Evolutionary conservation across 2,329 filamentous ascomycete genomes (phyloP).

Genomic region (Ceratocystis cubensis): DNA sequence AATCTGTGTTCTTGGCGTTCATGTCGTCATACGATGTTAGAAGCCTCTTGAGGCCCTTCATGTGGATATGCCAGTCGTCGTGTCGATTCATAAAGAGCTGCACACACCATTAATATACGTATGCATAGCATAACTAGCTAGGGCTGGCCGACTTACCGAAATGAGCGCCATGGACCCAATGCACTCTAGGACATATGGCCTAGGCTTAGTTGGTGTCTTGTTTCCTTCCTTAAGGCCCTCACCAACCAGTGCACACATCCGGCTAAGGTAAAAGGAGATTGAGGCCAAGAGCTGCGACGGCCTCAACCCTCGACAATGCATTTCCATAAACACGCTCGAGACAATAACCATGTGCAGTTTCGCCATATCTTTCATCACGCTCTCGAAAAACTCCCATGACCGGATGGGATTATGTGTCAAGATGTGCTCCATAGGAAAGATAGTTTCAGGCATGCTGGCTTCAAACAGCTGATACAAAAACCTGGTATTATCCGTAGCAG

Average conservation of each 20-base stretch:
- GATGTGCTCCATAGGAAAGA: slow-evolving; percentile 18
- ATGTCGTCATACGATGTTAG: slow-evolving; percentile 17
- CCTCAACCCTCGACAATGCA: slow-evolving; percentile 19
- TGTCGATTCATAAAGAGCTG: slow-evolving; percentile 19
- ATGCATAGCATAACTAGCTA: not conserved
- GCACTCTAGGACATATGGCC: slow-evolving; percentile 20
- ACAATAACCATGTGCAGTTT: slow-evolving; percentile 20
- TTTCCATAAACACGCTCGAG: slow-evolving; percentile 20
- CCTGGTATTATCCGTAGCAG: slow-evolving; percentile 17
- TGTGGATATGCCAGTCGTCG: slow-evolving; percentile 21
- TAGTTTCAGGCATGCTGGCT: slow-evolving; percentile 19
- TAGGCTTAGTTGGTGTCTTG: slow-evolving; percentile 14
- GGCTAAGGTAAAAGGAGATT: slow-evolving; percentile 19
- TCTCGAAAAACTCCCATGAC: slow-evolving; percentile 19
- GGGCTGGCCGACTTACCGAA: slow-evolving; percentile 12
- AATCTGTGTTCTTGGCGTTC: slow-evolving; percentile 15
- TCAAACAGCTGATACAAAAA: slow-evolving; percentile 18
- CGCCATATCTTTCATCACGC: slow-evolving; percentile 18
- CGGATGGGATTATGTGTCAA: slow-evolving; percentile 20
- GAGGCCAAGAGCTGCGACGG: slow-evolving; percentile 17
- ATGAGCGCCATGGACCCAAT: slow-evolving; percentile 21
- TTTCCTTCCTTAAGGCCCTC: slow-evolving; percentile 19
- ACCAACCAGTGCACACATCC: slow-evolving; percentile 20
- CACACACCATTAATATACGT: not conserved
- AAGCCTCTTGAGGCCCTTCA: slow-evolving; percentile 19